phyloP scores from a whole-genome alignment of 768 basidiomycete genomes.

The Leccinum rimulosum region DNA sequence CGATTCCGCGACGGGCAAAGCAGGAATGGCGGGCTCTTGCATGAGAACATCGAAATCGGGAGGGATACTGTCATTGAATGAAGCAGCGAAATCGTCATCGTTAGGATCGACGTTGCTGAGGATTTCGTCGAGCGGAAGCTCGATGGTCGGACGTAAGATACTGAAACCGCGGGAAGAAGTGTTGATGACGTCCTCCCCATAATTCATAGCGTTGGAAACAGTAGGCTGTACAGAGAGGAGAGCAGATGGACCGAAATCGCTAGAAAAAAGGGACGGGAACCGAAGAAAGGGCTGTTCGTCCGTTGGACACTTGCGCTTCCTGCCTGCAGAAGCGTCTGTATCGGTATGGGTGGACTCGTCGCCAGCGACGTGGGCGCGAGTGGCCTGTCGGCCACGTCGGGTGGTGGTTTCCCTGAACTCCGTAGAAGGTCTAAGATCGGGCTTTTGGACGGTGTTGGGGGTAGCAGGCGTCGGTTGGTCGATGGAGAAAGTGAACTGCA shows the following conservation, averaged over 20 bases:
- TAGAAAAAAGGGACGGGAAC: constrained; percentile 61
- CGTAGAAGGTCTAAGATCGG: constrained; percentile 63
- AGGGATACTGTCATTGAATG: neutral
- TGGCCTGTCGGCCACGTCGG: constrained; percentile 39
- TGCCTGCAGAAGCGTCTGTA: constrained; percentile 25
- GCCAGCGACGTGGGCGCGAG: constrained; percentile 36
- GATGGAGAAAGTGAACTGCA: constrained; percentile 88
- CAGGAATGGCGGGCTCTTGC: constrained; percentile 24
- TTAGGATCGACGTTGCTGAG: constrained; percentile 37
- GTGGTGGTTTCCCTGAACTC: constrained; percentile 55
- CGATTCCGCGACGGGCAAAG: constrained; percentile 12
- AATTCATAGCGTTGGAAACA: no score
- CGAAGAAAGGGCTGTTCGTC: constrained; percentile 45
- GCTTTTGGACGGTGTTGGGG: constrained; percentile 55
- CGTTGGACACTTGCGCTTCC: constrained; percentile 26
- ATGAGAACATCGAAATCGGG: constrained; percentile 26
- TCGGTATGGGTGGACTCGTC: constrained; percentile 18
- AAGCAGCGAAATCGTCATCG: constrained; percentile 15
- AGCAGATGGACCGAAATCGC: constrained; percentile 60
- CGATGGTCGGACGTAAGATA: constrained; percentile 50
- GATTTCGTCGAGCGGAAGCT: constrained; percentile 80
- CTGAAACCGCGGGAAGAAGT: no score
- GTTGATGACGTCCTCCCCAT: no score
- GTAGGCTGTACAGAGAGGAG: constrained; percentile 20
- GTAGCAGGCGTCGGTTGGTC: constrained; percentile 59